Conservation (phyloP, 2,329 filamentous ascomycete species). For the Fusarium succisae region DNA sequence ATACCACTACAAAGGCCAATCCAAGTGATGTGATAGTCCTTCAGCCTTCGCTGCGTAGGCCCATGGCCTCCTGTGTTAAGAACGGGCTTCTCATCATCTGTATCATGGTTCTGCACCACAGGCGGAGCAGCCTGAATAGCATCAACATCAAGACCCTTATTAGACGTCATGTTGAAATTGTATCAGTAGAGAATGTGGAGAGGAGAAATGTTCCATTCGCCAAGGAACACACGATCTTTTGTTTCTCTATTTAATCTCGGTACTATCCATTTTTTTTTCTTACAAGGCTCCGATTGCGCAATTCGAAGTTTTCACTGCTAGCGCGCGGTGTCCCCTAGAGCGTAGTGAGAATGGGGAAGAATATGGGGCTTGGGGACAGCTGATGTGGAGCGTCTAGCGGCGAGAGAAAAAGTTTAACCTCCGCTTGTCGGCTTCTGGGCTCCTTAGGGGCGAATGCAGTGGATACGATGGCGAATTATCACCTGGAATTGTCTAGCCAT, state of each 20-base stretch:
- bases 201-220: not conserved
- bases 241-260: not conserved
- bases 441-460: not conserved
- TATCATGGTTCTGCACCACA: not conserved
- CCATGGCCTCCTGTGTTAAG: constrained; percentile 38
- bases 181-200: not conserved
- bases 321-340: constrained; percentile 2
- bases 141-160: not conserved
- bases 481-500: not conserved
- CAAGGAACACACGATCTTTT: not conserved
- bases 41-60: constrained; percentile 34
- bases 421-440: constrained; percentile 1
- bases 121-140: constrained; percentile 16
- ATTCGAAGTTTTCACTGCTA: constrained; percentile 36
- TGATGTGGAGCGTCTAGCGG: not conserved
- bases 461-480: not conserved
- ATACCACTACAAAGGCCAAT: constrained; percentile 40
- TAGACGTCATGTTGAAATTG: constrained; percentile 6
- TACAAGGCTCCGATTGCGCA: constrained; percentile 27
- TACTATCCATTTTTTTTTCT: not conserved
- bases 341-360: constrained; percentile 16
- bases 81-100: constrained; percentile 23
- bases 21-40: constrained; percentile 39
- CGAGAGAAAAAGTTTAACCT: constrained; percentile 3
- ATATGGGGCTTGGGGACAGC: constrained; percentile 12